These are phyloP conservation scores for Iodosphaeria phyllophila DNA, from an alignment of 2,329 filamentous ascomycete genomes.

Conservation along the genomic window DNA sequence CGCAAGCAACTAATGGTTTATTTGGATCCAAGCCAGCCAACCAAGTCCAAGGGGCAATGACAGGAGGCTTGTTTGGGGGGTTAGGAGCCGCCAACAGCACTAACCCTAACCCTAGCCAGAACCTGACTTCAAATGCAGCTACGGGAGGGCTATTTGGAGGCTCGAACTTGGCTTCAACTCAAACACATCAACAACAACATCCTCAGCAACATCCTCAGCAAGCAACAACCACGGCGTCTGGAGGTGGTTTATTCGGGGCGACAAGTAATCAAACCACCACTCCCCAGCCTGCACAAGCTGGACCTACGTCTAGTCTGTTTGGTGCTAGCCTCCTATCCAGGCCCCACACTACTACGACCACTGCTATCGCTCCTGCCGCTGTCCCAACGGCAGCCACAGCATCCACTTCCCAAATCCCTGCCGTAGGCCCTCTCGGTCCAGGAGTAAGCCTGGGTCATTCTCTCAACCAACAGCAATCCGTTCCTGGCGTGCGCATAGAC, in stretches of 20 bases:
- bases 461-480: constrained; percentile 31
- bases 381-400: constrained; percentile 1
- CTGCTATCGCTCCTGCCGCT: constrained; percentile 2
- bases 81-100: too few relatives aligned
- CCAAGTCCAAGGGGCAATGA: too few relatives aligned
- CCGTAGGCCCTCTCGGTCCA: constrained; percentile 10
- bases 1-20: too few relatives aligned
- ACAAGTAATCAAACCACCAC: constrained; percentile 3
- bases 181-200: too few relatives aligned
- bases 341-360: neutral
- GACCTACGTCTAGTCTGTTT: constrained; percentile 12
- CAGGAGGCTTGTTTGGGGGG: too few relatives aligned
- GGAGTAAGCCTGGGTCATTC: constrained; percentile 29
- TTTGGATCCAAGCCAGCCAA: too few relatives aligned
- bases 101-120: too few relatives aligned
- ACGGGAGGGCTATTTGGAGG: too few relatives aligned
- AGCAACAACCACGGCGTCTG: constrained; percentile 6
- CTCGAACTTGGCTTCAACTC: too few relatives aligned
- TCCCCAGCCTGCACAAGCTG: constrained; percentile 5
- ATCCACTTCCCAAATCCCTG: constrained; percentile 1
- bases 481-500: constrained; percentile 63
- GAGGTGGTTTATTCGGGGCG: constrained; percentile 8
- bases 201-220: constrained; percentile 4
- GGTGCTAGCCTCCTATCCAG: constrained; percentile 7
- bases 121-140: too few relatives aligned